phyloP scores from a whole-genome alignment of 169 alveolate species.

The Plasmodium relictum region DNA sequence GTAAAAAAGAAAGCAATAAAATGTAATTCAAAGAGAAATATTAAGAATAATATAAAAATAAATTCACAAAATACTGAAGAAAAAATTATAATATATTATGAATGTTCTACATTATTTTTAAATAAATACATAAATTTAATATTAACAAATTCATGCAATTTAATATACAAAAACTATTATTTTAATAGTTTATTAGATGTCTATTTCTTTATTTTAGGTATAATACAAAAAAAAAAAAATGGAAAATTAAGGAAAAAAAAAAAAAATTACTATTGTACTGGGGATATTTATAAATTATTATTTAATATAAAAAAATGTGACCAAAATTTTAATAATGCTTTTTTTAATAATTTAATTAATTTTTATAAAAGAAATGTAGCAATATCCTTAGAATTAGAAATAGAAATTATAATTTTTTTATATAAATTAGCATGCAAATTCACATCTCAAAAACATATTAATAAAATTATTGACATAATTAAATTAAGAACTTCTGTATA shows the following conservation, averaged over 20 bases:
- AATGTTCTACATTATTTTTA: conserved; percentile 34
- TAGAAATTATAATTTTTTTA: conserved; percentile 49
- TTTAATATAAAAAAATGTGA: conserved; percentile 3
- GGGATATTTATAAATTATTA: conserved; percentile 17
- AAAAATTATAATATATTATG: conserved; percentile 34
- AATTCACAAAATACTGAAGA: conserved; percentile 2
- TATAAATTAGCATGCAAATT: conserved; percentile 42
- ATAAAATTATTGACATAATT: conserved; percentile 4
- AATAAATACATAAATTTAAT: conserved; percentile 26
- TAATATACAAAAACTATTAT: conserved; percentile 18
- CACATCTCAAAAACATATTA: conserved; percentile 39
- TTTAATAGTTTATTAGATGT: conserved; percentile 44
- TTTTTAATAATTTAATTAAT: conserved; percentile 14
- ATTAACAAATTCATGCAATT: conserved; percentile 22
- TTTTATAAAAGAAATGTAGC: conserved; percentile 1
- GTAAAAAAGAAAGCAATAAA: neutral
- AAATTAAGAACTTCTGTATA: conserved; percentile 17
- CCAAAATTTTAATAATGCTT: neutral
- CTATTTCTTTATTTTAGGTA: conserved; percentile 32
- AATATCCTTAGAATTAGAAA: conserved; percentile 44
- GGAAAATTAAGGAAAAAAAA: neutral
- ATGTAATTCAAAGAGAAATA: neutral
- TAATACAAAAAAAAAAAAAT: conserved; percentile 1
- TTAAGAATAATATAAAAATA: neutral
- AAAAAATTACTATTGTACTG: conserved; percentile 4